These are phyloP conservation scores for Metschnikowia matae DNA, from an alignment of 805 yeast genomes.

Conservation along the genomic window DNA sequence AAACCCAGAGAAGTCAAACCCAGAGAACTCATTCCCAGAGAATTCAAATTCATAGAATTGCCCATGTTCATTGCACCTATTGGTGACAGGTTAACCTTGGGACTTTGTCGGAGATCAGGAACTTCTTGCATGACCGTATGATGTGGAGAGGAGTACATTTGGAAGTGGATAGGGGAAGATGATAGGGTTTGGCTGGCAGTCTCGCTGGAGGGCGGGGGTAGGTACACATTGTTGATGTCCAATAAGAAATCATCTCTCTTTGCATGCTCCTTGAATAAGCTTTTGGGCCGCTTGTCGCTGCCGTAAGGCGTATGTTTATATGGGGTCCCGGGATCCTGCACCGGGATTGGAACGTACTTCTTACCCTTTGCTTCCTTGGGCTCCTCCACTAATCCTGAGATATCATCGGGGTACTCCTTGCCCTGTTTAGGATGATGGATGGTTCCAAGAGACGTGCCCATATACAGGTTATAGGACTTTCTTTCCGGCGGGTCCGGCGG, in stretches of 20 bases:
- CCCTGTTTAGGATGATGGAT: conserved; percentile 14
- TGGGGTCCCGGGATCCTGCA: conserved; percentile 28
- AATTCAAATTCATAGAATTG: background rate
- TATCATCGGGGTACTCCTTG: conserved; percentile 27
- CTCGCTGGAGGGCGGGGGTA: conserved; percentile 35
- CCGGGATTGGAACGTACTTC: conserved; percentile 40
- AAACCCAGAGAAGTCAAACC: background rate
- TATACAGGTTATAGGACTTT: background rate
- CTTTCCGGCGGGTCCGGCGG: conserved; percentile 34
- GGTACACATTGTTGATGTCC: conserved; percentile 21
- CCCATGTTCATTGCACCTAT: conserved; percentile 7
- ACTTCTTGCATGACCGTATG: conserved; percentile 1
- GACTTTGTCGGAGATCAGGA: background rate
- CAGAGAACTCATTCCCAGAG: background rate
- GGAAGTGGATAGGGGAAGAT: conserved; percentile 17
- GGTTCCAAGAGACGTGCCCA: conserved; percentile 1
- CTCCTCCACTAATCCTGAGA: conserved; percentile 27
- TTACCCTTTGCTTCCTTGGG: conserved; percentile 10
- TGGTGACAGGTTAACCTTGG: conserved; percentile 4
- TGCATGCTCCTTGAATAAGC: background rate
- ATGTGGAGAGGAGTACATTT: conserved; percentile 27
- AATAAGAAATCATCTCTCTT: background rate
- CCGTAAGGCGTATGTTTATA: background rate
- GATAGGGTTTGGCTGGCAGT: conserved; percentile 30
- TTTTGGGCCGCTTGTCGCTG: background rate